Evolutionary conservation across 805 yeast species (phyloP), one percentile per base, ranked within the genome.

Genomic region (Wickerhamomyces sydowiorum): DNA sequence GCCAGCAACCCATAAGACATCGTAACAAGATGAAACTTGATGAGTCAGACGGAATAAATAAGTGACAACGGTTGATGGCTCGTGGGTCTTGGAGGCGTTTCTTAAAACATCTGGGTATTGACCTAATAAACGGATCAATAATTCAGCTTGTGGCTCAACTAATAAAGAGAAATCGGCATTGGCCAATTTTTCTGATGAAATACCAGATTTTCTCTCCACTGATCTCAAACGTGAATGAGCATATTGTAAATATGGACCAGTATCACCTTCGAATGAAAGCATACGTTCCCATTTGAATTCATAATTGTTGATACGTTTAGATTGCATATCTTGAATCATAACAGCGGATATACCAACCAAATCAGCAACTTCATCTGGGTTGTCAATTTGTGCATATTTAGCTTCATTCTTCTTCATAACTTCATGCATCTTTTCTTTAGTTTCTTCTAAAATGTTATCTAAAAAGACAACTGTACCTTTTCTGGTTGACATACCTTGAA

Each of bases 241-340:
- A 61, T 93, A 93, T 68, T 93, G 99, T 63, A 93, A 76, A 69
- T 93, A 93, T 46, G 99, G 98, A 62, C 99, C 99, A 43, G 99
- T 93, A 67, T 93, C 99, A 67, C 99, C 99, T 73, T 93, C 99
- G 52, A 93, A 90, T 3, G 98, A 88, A 36, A 86, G 76, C 97
- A 93, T 93, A 72, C 99, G 85, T 57, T 86, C 88, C 99, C 99
- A 93, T 66, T 88, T 86, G 70, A 93, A 93, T 57, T 82, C 87
- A 70, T 93, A 93, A 70, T 93, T 91, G 73, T 91, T 89, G 66
- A 91, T 78, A 67, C 99, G 84, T 72, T 93, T 93, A 47, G 96
- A 81, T 68, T 87, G 95, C 98, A 93, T 90, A 67, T 93, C 99
- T 75, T 93, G 99, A 59, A 93, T 86, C 96, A 93, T 90, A 47